Base-by-base conservation (phyloP, 768 basidiomycete genomes). In the Brasilioporus rufonigricans region DNA sequence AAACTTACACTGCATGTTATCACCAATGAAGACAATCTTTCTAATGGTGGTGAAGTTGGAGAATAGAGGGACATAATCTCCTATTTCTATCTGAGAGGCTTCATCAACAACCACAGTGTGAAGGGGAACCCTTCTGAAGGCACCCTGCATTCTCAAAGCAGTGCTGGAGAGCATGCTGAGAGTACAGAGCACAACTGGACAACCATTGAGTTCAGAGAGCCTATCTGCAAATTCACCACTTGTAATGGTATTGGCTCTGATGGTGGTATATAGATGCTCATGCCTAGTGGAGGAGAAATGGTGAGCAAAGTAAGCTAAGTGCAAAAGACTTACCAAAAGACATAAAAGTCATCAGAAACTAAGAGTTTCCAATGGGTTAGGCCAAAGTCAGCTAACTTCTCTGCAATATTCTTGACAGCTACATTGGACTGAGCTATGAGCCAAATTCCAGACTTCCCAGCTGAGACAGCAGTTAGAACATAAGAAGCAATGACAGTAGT, bases 371-470 rank as follows among this genome's bases (percentile, higher is more conserved):
- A 93, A 10, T 79, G 59, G 4, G 60, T 41, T 55, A 89, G 81
- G 0, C 72, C 76, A 63, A 80, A 73, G 9, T 77, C 69, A n/a
- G 75, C 69, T 18, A 93, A 72, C 72, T 91, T 90, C 63, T 89
- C 87, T 49, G 89, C 91, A 72, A 93, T 92, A 60, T 93, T 93
- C 69, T 91, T 92, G 21, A 93, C 91, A 44, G 89, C 91, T 46
- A 93, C 83, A 74, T 93, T 93, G 18, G 87, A 88, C 64, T 93
- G 88, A 32, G 91, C 89, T 64, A 91, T 74, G 6, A 93, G 80
- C 87, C 89, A 93, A 13, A 91, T 83, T 0, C 87, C 84, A 57
- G 66, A 60, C 19, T 69, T 63, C 0, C 73, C 74, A 44, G 62
- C 62, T 26, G 66, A 58, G 23, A 80, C 62, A 36, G 83, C 78